These are phyloP conservation scores for Cladobotryum mycophilum DNA, from an alignment of 2,329 filamentous ascomycete genomes.

Conservation along the genomic window DNA sequence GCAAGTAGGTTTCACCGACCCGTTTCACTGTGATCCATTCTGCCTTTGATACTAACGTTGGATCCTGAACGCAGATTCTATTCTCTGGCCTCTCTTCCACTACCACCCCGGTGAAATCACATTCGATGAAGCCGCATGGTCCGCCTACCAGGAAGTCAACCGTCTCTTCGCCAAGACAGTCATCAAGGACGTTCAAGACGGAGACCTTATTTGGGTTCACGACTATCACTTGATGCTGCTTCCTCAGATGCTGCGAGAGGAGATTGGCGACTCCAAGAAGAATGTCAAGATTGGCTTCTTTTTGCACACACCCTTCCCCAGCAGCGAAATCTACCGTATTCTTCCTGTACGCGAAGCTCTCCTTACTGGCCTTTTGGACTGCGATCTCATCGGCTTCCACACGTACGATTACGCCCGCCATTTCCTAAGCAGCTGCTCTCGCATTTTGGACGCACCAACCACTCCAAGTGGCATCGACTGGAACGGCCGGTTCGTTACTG, in stretches of 20 bases:
- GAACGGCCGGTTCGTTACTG: constrained; percentile 78
- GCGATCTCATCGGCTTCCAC: constrained; percentile 95
- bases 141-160: constrained; percentile 89
- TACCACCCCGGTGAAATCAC: constrained; percentile 98
- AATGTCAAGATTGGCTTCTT: constrained; percentile 99
- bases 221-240: constrained; percentile 98
- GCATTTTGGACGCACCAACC: constrained; percentile 73
- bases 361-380: constrained; percentile 79
- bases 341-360: constrained; percentile 87
- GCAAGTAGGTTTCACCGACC: constrained; percentile 54
- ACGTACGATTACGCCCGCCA: constrained; percentile 99
- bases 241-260: constrained; percentile 88
- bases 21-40: background rate
- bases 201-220: constrained; percentile 95
- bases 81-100: constrained; percentile 97
- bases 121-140: constrained; percentile 92
- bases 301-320: constrained; percentile 93
- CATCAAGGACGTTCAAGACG: constrained; percentile 80
- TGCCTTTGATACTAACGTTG: background rate
- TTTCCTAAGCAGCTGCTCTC: constrained; percentile 93
- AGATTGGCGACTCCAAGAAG: constrained; percentile 72
- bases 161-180: constrained; percentile 85
- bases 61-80: constrained; percentile 60
- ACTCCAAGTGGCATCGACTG: constrained; percentile 93
- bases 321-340: constrained; percentile 94